A percentile compares a stretch with the other conserved stretches of the same genome.
Conservation (phyloP, 306 rosid species). For the Cyclanthera cordifolia region DNA sequence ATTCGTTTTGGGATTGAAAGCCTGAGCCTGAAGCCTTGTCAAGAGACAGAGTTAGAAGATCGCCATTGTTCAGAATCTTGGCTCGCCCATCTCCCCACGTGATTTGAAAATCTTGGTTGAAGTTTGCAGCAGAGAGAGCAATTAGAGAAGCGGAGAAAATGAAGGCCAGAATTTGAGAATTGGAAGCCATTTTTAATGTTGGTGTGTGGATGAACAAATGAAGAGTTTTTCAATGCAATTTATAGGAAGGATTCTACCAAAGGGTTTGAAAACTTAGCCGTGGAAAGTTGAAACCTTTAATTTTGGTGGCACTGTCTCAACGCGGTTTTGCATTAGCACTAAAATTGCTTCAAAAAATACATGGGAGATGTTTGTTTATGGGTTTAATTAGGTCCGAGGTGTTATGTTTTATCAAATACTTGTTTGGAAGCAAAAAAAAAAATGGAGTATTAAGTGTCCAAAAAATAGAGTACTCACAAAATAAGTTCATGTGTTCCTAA, state of each 20-base stretch:
- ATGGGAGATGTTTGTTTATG: no score
- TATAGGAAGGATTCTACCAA: background rate
- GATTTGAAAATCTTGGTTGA: conserved; percentile 39
- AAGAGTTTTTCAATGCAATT: background rate
- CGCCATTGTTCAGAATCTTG: conserved; percentile 44
- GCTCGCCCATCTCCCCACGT: conserved; percentile 66
- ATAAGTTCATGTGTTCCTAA: no score
- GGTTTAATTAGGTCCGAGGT: no score
- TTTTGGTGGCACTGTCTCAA: no score
- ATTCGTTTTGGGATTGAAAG: conserved; percentile 48
- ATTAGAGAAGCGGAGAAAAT: background rate
- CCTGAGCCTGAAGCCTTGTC: conserved; percentile 64
- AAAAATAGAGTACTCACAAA: no score
- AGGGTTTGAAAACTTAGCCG: no score
- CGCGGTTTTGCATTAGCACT: no score
- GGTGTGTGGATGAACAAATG: background rate
- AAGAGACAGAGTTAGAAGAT: conserved; percentile 41
- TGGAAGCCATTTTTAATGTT: background rate
- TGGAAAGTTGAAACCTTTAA: no score
- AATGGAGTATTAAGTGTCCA: no score
- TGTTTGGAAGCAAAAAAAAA: no score
- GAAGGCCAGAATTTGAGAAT: background rate
- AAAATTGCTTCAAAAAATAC: no score
- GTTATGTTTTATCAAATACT: no score
- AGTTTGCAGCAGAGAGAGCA: conserved; percentile 22